Evolutionary conservation across 345 rosid genomes (phyloP).

Genomic region (Camelina sativa): DNA sequence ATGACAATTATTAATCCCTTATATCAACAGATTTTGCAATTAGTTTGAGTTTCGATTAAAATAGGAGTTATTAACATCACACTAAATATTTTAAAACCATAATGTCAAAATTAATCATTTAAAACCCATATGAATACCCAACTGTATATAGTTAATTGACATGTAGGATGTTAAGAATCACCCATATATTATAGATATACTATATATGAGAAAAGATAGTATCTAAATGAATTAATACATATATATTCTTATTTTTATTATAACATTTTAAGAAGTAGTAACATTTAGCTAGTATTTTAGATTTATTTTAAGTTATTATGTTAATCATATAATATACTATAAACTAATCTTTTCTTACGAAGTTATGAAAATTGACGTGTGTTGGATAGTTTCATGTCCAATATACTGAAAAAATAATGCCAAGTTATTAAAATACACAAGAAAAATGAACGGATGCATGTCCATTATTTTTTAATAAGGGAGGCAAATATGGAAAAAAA

Average conservation of each 20-base stretch:
- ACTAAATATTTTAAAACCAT: neutral
- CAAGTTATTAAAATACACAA: neutral
- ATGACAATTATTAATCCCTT: conserved; percentile 3
- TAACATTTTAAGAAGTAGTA: neutral
- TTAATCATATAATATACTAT: neutral
- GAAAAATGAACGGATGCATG: neutral
- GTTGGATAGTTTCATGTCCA: no score
- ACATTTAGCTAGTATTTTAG: neutral
- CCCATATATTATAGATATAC: neutral
- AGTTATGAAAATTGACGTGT: no score
- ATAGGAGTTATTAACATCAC: neutral
- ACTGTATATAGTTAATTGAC: conserved; percentile 16
- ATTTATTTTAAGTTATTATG: neutral
- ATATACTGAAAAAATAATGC: conserved; percentile 24
- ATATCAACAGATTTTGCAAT: neutral
- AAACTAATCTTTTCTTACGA: neutral
- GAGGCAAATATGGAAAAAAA: conserved; percentile 1
- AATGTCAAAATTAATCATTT: neutral
- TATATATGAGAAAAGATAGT: neutral
- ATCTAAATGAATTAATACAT: neutral
- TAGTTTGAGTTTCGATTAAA: neutral
- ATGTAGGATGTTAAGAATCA: conserved; percentile 13
- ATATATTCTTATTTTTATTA: neutral
- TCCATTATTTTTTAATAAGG: neutral
- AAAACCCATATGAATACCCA: no score